A percentile compares a stretch with the other conserved stretches of the same genome.
phyloP scores from a whole-genome alignment of 2,329 filamentous ascomycete species.

The Penicillium italicum region DNA sequence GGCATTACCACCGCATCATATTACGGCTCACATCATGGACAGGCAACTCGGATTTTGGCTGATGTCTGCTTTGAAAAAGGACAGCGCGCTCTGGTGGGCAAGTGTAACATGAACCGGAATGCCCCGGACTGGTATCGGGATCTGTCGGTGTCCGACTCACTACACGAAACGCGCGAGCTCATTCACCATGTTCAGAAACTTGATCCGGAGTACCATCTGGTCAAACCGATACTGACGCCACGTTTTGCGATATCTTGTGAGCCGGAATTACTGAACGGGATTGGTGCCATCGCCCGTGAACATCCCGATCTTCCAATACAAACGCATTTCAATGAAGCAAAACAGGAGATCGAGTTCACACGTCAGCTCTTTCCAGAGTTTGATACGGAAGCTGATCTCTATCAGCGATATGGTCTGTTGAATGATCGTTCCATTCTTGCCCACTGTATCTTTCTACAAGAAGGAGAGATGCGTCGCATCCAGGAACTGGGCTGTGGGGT shows the following conservation, averaged over 20 bases:
- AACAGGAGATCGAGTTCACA: constrained; percentile 58
- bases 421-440: constrained; percentile 58
- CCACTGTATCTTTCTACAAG: constrained; percentile 61
- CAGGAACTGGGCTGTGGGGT: constrained; percentile 53
- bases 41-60: constrained; percentile 33
- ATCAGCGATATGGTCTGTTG: constrained; percentile 55
- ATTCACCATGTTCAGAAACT: constrained; percentile 49
- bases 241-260: constrained; percentile 62
- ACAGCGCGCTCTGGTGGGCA: constrained; percentile 37
- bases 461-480: constrained; percentile 53
- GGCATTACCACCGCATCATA: constrained; percentile 39
- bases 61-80: constrained; percentile 32
- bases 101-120: constrained; percentile 39
- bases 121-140: constrained; percentile 55
- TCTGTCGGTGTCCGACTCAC: constrained; percentile 44
- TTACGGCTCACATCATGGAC: constrained; percentile 33
- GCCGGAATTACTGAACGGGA: constrained; percentile 50
- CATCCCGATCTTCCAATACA: constrained; percentile 57
- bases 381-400: constrained; percentile 57
- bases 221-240: constrained; percentile 55
- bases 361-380: constrained; percentile 55
- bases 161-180: constrained; percentile 50
- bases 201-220: constrained; percentile 44
- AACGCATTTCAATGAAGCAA: constrained; percentile 65
- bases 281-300: constrained; percentile 52